These are phyloP conservation scores for rapeseed (Brassica napus) DNA, from an alignment of 345 rosid genomes.

Conservation along the genomic window Da-Ae NC_063451.1:1280001-1280500, in stretches of 20 bases:
- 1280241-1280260: neutral
- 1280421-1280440: too few species aligned
- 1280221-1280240: neutral
- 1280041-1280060: conserved; percentile 91
- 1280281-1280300: neutral
- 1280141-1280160: neutral
- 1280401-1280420: too few species aligned
- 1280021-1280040: conserved; percentile 93
- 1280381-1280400: too few species aligned
- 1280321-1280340: too few species aligned
- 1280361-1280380: too few species aligned
- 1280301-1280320: neutral
- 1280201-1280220: neutral
- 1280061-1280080: conserved; percentile 67
- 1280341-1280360: too few species aligned
- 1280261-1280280: neutral
- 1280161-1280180: conserved; percentile 4
- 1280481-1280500: too few species aligned
- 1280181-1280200: neutral
- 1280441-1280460: too few species aligned
- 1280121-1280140: conserved; percentile 1
- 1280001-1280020: conserved; percentile 7
- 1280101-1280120: conserved; percentile 12
- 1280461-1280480: too few species aligned
- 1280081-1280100: conserved; percentile 56